Evolutionary conservation across 257 asterid genomes (phyloP).

Genomic region (Cynanchum wilfordii): DNA sequence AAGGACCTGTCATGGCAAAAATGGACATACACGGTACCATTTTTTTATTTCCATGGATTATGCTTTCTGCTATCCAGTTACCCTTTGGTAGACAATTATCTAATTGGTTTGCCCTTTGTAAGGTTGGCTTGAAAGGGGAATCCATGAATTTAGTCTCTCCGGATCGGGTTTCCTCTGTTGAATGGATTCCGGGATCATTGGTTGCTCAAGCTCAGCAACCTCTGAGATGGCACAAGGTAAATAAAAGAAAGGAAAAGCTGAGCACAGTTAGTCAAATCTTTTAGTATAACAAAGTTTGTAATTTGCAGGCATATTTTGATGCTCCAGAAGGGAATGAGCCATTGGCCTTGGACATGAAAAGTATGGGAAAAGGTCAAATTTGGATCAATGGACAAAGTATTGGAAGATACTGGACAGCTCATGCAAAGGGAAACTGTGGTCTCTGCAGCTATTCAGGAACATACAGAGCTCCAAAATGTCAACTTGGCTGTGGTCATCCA

Average conservation of each 20-base stretch:
- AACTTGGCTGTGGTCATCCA: conserved; percentile 57
- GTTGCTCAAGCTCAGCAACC: conserved; percentile 41
- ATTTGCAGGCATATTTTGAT: conserved; percentile 57
- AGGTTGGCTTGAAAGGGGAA: conserved; percentile 64
- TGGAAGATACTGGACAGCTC: conserved; percentile 59
- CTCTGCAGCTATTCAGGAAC: conserved; percentile 51
- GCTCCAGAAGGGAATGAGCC: conserved; percentile 65
- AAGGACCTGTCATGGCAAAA: conserved; percentile 48
- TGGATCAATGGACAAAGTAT: conserved; percentile 83
- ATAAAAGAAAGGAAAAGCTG: neutral
- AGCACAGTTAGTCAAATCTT: neutral
- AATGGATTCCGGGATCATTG: conserved; percentile 46
- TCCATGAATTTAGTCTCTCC: conserved; percentile 42
- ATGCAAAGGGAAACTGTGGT: conserved; percentile 51
- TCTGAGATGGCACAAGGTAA: conserved; percentile 73
- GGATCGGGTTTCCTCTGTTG: conserved; percentile 38
- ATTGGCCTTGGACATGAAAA: conserved; percentile 59
- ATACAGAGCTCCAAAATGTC: conserved; percentile 50
- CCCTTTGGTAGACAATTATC: neutral
- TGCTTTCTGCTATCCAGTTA: too few species aligned
- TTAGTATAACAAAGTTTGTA: neutral
- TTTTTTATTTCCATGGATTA: neutral
- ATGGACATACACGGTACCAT: conserved; percentile 62
- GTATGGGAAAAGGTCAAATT: conserved; percentile 79
- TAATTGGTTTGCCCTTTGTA: neutral